Evolutionary conservation across 495 filamentous ascomycete species (phyloP), one percentile per base, ranked within the genome.

Genomic region (Hypoxylon lenormandii): DNA sequence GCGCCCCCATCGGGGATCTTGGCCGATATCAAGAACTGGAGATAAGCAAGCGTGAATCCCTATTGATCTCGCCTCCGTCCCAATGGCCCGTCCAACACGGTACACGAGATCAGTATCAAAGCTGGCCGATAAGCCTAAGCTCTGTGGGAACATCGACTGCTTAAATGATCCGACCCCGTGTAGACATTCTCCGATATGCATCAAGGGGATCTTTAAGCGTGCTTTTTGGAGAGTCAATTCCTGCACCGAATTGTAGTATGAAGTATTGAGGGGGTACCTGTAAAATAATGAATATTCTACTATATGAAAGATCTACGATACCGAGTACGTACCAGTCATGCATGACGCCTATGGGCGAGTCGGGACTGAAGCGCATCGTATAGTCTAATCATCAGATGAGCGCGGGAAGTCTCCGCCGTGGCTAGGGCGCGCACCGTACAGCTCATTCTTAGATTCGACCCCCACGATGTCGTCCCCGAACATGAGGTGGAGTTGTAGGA

Each of bases 401-500:
- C 42, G 8, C 3, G 26, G 18, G 46, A 48, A 12, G 1, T 13
- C 6, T 45, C 21, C 8, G n/a, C 19, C 30, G 16, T 18, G 18
- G 8, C 26, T 37, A 12, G 5, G 10, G 23, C 0, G 37, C 46
- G 22, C 62, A 79, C 78, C 78, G 57, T 80, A 79, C 19, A 81
- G 73, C 33, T 75, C 77, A 68, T 80, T 80, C 15, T 79, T 72
- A 4, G 79, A 79, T 10, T 76, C 54, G 7, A 72, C 64, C n/a
- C 79, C 80, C 15, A 82, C 72, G 36, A 81, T 78, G 33, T 78
- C 76, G 51, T 76, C 78, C 1, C 76, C 80, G 36, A 82, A 82
- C 78, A 80, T 82, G 5, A 82, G 77, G 40, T 82, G 78, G 28
- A 81, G 64, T 65, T 81, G 80, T 40, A 79, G 40, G 21, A 78